These are phyloP conservation scores for Trichoderma sp. DNA, from an alignment of 2,329 filamentous ascomycete species.

Conservation along the genomic window DNA sequence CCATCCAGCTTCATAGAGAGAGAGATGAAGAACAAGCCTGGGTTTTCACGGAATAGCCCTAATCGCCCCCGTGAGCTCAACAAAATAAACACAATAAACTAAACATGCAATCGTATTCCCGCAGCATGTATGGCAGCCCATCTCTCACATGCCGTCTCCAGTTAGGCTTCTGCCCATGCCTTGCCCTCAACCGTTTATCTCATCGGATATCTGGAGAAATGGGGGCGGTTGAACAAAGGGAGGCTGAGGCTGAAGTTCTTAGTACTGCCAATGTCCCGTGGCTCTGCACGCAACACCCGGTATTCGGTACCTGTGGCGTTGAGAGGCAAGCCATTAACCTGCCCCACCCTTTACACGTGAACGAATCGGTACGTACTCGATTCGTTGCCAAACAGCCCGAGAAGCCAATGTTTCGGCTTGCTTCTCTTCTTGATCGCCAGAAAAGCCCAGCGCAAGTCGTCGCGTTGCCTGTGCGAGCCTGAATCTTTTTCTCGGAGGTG, in stretches of 20 bases:
- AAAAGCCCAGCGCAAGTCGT: constrained; percentile 21
- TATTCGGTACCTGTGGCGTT: constrained; percentile 8
- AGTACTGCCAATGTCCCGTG: not conserved
- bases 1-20: not conserved
- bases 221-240: not conserved
- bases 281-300: not conserved
- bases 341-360: constrained; percentile 21
- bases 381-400: constrained; percentile 12
- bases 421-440: constrained; percentile 14
- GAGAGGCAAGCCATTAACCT: not conserved
- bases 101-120: not conserved
- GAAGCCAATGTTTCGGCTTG: constrained; percentile 11
- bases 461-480: constrained; percentile 14
- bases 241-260: not conserved
- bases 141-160: not conserved
- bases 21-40: not conserved
- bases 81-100: not conserved
- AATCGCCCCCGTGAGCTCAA: not conserved
- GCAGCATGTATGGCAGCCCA: not conserved
- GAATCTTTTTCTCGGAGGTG: not conserved
- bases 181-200: not conserved
- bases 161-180: not conserved
- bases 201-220: not conserved
- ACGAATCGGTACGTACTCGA: constrained; percentile 11
- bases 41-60: not conserved